Conservation (phyloP, 2,329 filamentous ascomycete species). For the Colletotrichum eremochloae region DNA sequence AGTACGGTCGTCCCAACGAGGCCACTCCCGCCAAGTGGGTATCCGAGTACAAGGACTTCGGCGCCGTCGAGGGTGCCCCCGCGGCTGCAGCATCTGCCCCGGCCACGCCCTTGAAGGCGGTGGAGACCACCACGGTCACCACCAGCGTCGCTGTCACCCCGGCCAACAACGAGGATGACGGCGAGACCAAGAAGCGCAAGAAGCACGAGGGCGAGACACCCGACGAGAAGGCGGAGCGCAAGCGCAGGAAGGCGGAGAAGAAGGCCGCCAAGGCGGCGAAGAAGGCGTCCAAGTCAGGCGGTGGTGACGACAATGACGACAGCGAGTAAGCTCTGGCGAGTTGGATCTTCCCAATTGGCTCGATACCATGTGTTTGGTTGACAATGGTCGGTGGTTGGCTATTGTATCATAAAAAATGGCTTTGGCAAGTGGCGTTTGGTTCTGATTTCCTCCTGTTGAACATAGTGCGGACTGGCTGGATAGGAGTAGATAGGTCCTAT, state of each 20-base stretch:
- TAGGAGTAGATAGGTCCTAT: slow-evolving; percentile 43
- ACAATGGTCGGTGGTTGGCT: slow-evolving; percentile 42
- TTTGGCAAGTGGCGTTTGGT: slow-evolving; percentile 45
- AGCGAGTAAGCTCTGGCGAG: slow-evolving; percentile 58
- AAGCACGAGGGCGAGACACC: slow-evolving; percentile 84
- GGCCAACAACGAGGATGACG: slow-evolving; percentile 65
- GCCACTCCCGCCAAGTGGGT: slow-evolving; percentile 95
- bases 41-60: slow-evolving; percentile 91
- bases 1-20: slow-evolving; percentile 94
- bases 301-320: slow-evolving; percentile 62
- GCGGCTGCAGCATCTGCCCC: slow-evolving; percentile 60
- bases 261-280: slow-evolving; percentile 70
- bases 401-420: slow-evolving; percentile 44
- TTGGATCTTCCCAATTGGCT: slow-evolving; percentile 36
- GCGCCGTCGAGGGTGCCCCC: slow-evolving; percentile 61
- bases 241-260: slow-evolving; percentile 72
- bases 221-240: slow-evolving; percentile 75
- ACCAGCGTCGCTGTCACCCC: slow-evolving; percentile 59
- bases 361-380: slow-evolving; percentile 42
- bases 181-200: slow-evolving; percentile 78
- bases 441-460: slow-evolving; percentile 37
- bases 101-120: slow-evolving; percentile 54
- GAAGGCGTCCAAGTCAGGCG: slow-evolving; percentile 63
- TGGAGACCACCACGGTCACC: slow-evolving; percentile 52
- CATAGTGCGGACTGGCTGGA: slow-evolving; percentile 41